Conservation (phyloP, 1,284 basidiomycete species). For the Xerocomus amazonicus region DNA sequence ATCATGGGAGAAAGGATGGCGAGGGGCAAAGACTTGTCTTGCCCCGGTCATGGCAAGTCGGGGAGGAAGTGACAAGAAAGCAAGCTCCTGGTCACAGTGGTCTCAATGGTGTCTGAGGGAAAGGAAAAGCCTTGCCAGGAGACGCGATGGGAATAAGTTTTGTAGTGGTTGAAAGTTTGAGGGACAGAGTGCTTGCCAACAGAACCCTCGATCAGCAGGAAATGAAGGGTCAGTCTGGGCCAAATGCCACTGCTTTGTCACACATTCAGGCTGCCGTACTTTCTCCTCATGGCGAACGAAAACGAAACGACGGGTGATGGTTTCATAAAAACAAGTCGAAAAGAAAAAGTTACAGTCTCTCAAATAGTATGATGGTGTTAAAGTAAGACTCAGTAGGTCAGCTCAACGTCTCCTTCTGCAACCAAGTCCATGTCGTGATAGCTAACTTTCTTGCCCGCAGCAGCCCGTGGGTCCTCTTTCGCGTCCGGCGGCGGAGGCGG, state of each 20-base stretch:
- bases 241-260: conserved; percentile 30
- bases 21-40: conserved; percentile 31
- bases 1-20: conserved; percentile 26
- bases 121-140: conserved; percentile 28
- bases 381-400: conserved; percentile 56
- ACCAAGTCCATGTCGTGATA: conserved; percentile 88
- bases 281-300: conserved; percentile 29
- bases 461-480: conserved; percentile 83
- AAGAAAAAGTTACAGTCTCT: conserved; percentile 16
- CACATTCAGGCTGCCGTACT: conserved; percentile 18
- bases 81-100: conserved; percentile 16
- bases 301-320: conserved; percentile 15
- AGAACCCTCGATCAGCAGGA: conserved; percentile 32
- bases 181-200: conserved; percentile 10
- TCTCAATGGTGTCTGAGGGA: conserved; percentile 16
- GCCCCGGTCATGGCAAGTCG: conserved; percentile 28
- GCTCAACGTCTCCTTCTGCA: conserved; percentile 80
- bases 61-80: conserved; percentile 9
- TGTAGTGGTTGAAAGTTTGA: conserved; percentile 15
- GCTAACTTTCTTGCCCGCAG: conserved; percentile 75
- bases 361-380: conserved; percentile 27
- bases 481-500: conserved; percentile 80
- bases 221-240: conserved; percentile 23
- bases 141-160: conserved; percentile 17
- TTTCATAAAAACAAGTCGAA: conserved; percentile 28